These are phyloP conservation scores for Gossypium schwendimanii DNA, from an alignment of 441 rosid species.

Conservation along the genomic window DNA sequence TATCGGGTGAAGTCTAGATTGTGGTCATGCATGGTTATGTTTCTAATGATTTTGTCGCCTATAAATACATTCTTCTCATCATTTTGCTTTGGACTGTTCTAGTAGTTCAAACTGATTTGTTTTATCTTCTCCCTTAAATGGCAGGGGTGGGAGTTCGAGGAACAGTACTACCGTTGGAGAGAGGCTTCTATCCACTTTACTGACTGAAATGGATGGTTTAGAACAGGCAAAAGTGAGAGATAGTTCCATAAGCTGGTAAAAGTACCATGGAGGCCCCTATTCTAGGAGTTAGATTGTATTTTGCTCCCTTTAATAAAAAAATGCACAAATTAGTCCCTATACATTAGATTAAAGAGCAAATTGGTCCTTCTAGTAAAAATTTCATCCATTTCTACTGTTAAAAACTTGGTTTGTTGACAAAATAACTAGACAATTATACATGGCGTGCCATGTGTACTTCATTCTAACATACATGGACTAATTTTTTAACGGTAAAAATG, in stretches of 20 bases:
- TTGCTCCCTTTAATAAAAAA: no score
- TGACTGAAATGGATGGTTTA: slow-evolving; percentile 94
- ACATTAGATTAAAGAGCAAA: no score
- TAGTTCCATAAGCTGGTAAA: background rate
- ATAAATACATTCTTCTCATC: background rate
- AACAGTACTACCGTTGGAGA: slow-evolving; percentile 63
- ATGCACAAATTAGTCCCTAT: no score
- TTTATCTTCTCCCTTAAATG: slow-evolving; percentile 7
- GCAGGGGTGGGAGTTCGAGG: slow-evolving; percentile 67
- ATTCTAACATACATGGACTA: no score
- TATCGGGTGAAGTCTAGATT: background rate
- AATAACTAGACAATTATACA: no score
- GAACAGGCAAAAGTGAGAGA: slow-evolving; percentile 67
- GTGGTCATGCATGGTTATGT: background rate
- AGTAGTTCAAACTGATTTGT: background rate
- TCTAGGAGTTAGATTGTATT: no score
- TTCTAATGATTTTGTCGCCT: background rate
- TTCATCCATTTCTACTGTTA: no score
- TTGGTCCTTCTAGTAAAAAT: no score
- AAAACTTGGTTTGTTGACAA: no score
- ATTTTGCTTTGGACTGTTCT: background rate
- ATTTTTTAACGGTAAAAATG: no score
- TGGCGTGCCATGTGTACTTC: no score
- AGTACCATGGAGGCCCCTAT: no score
- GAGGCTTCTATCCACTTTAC: slow-evolving; percentile 82